Evolutionary conservation across 768 basidiomycete genomes (phyloP).

Genomic region (Hygrocybe coccinea): DNA sequence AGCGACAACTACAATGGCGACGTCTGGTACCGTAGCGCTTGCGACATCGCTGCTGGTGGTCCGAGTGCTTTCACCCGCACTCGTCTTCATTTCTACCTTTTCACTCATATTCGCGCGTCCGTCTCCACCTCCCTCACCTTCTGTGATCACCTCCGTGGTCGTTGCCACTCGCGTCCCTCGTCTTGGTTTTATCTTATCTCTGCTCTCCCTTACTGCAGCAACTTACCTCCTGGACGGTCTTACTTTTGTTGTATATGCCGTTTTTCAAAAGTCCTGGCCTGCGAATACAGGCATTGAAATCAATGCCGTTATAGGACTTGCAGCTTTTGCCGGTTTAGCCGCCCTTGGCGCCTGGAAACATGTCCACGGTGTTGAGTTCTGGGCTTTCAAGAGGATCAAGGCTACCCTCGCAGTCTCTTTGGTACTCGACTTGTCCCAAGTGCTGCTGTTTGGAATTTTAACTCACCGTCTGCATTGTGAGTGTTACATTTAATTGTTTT

Average conservation of each 20-base stretch:
- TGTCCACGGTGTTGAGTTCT: slow-evolving; percentile 61
- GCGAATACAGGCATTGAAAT: slow-evolving; percentile 58
- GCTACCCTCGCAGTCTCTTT: slow-evolving; percentile 49
- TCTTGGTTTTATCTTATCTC: slow-evolving; percentile 63
- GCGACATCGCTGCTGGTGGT: slow-evolving; percentile 46
- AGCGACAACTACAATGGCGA: too few species aligned
- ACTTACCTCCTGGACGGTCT: slow-evolving; percentile 77
- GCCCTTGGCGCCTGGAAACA: slow-evolving; percentile 79
- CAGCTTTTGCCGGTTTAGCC: slow-evolving; percentile 68
- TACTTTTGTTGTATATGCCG: slow-evolving; percentile 58
- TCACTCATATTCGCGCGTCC: slow-evolving; percentile 54
- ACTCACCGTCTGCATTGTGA: slow-evolving; percentile 36
- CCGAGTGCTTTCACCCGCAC: slow-evolving; percentile 62
- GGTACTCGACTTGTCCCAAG: slow-evolving; percentile 55
- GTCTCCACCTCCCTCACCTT: slow-evolving; percentile 40
- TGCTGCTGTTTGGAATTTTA: slow-evolving; percentile 47
- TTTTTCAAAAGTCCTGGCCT: slow-evolving; percentile 65
- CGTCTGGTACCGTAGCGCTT: not conserved
- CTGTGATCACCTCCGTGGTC: slow-evolving; percentile 74
- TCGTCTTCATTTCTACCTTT: slow-evolving; percentile 57
- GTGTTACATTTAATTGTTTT: slow-evolving; percentile 13
- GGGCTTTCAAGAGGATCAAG: slow-evolving; percentile 58
- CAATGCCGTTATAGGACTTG: slow-evolving; percentile 61
- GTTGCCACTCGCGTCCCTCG: slow-evolving; percentile 70
- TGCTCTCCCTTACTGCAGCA: slow-evolving; percentile 65